phyloP scores from a whole-genome alignment of 2,329 filamentous ascomycete genomes.

The Fulvia fulva region DNA sequence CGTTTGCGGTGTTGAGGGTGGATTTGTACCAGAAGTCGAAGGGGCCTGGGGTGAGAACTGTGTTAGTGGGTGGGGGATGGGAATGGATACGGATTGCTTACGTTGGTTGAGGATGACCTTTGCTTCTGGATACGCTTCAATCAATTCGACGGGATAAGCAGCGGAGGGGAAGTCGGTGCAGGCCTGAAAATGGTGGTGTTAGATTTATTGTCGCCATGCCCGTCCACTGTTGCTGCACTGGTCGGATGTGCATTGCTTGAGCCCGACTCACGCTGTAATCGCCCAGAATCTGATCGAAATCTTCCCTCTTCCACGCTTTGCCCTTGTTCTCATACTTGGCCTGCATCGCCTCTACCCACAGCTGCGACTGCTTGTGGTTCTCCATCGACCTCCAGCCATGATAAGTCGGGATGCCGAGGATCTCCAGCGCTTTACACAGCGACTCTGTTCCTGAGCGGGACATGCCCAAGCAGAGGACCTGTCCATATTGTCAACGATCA shows the following conservation, averaged over 20 bases:
- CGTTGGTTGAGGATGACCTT: conserved; percentile 15
- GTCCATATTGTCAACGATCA: not conserved
- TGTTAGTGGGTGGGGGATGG: not conserved
- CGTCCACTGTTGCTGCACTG: not conserved
- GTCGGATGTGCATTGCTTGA: not conserved
- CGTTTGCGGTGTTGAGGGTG: not conserved
- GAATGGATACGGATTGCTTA: not conserved
- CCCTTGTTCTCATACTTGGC: conserved; percentile 2
- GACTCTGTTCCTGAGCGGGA: conserved; percentile 2
- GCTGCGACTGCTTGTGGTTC: not conserved
- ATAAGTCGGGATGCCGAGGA: conserved; percentile 2
- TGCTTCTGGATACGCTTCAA: conserved; percentile 2
- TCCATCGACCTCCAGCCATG: not conserved
- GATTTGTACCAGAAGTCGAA: conserved; percentile 3
- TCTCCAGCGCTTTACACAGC: conserved; percentile 2
- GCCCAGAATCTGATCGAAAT: conserved; percentile 5
- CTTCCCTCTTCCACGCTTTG: not conserved
- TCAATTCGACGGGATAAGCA: not conserved
- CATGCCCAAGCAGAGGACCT: conserved; percentile 2
- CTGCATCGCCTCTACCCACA: conserved; percentile 3
- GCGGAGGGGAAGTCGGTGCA: not conserved
- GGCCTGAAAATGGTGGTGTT: not conserved
- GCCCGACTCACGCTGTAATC: conserved; percentile 21
- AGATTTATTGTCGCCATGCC: no score
- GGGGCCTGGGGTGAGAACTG: not conserved